These are phyloP conservation scores for Lasiodiplodia sp. DNA, from an alignment of 2,329 filamentous ascomycete genomes.

Conservation along the genomic window DNA sequence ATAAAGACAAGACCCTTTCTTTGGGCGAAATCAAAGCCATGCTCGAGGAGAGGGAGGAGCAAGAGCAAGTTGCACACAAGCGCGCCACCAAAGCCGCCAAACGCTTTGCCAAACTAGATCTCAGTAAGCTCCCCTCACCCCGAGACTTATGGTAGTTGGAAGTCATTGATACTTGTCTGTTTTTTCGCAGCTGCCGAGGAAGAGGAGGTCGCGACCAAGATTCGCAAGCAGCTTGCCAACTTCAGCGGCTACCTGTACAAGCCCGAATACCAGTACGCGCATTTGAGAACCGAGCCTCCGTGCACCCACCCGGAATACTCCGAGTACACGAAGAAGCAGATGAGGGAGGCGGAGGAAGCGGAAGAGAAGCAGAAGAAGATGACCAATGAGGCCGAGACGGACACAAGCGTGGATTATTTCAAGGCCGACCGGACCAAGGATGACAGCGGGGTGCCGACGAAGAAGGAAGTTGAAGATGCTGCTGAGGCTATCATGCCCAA, in stretches of 20 bases:
- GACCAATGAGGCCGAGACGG: neutral
- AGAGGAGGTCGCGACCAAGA: neutral
- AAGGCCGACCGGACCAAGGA: too few relatives aligned
- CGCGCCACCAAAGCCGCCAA: neutral
- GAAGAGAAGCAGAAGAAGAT: neutral
- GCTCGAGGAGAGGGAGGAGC: neutral
- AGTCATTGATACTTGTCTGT: neutral
- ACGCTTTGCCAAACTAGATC: neutral
- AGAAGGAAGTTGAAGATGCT: neutral
- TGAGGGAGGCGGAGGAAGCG: neutral
- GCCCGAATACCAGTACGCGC: constrained; percentile 2
- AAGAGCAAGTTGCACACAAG: neutral
- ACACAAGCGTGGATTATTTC: neutral
- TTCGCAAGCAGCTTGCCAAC: constrained; percentile 15
- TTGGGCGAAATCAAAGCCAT: neutral
- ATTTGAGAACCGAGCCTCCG: constrained; percentile 14
- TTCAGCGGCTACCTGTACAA: constrained; percentile 22
- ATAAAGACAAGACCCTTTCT: neutral
- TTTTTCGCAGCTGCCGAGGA: neutral
- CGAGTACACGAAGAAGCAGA: constrained; percentile 1
- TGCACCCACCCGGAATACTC: constrained; percentile 8
- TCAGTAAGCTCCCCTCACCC: neutral
- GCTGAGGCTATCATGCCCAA: constrained; percentile 2
- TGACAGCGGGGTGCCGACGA: neutral
- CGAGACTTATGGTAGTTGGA: neutral